phyloP scores from a whole-genome alignment of 768 basidiomycete genomes.

The Lactarius akahatsu region DNA sequence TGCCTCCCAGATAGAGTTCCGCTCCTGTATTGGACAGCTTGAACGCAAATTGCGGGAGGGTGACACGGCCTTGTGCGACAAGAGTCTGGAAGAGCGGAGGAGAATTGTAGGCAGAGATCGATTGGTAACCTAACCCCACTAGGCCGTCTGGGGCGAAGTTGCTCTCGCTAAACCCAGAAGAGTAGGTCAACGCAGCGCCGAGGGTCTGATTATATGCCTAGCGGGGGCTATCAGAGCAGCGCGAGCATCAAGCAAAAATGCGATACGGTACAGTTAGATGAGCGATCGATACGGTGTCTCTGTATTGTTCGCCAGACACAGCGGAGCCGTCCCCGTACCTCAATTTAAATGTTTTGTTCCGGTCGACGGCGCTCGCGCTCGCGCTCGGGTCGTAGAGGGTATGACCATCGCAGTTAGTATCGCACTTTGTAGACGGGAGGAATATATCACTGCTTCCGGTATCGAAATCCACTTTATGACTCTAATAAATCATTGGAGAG shows the following conservation, averaged over 20 bases:
- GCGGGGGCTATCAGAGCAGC: not conserved
- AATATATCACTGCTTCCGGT: slow-evolving; percentile 9
- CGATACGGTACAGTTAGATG: not conserved
- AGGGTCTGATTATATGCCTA: slow-evolving; percentile 11
- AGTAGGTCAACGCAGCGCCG: slow-evolving; percentile 5
- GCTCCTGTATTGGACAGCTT: slow-evolving; percentile 5
- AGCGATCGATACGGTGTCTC: slow-evolving; percentile 11
- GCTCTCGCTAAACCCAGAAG: not conserved
- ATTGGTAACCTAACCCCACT: slow-evolving; percentile 6
- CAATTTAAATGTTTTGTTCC: not conserved
- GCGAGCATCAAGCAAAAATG: not conserved
- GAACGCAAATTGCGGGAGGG: not conserved
- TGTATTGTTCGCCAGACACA: slow-evolving; percentile 7
- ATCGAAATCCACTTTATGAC: slow-evolving; percentile 10
- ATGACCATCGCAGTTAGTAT: slow-evolving; percentile 2
- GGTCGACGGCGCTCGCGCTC: not conserved
- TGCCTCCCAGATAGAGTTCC: slow-evolving; percentile 20
- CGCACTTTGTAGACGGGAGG: not conserved
- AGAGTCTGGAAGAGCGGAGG: slow-evolving; percentile 9
- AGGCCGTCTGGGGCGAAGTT: slow-evolving; percentile 6
- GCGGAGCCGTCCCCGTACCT: not conserved
- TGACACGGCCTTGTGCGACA: not conserved
- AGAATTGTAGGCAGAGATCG: not conserved
- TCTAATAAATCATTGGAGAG: not conserved
- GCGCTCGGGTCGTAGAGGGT: not conserved